Evolutionary conservation across 768 basidiomycete species (phyloP).

Genomic region (Sarcomyxa edulis): DNA sequence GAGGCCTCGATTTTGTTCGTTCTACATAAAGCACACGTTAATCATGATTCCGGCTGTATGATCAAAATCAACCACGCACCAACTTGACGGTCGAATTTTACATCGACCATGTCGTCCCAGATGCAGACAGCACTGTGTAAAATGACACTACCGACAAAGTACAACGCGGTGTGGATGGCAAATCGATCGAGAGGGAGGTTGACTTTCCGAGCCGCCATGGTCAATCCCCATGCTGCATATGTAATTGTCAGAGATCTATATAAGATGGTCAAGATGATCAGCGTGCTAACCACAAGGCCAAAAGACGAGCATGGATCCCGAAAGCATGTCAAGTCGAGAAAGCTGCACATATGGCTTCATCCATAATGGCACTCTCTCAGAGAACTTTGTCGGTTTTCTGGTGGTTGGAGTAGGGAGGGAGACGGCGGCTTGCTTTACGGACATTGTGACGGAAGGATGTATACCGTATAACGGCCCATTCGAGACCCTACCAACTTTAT

Average conservation of each 20-base stretch:
- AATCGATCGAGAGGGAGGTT: background rate
- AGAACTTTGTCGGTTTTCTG: too few relatives aligned
- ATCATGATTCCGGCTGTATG: background rate
- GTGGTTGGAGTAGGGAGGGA: too few relatives aligned
- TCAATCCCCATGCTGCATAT: background rate
- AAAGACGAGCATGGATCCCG: background rate
- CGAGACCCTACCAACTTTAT: too few relatives aligned
- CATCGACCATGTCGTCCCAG: conserved; percentile 15
- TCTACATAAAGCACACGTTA: background rate
- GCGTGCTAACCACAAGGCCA: background rate
- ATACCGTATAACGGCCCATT: too few relatives aligned
- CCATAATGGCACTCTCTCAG: too few relatives aligned
- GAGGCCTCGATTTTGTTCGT: conserved; percentile 2
- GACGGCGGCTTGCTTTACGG: too few relatives aligned
- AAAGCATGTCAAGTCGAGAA: background rate
- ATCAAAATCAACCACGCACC: conserved; percentile 4
- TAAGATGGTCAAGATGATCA: background rate
- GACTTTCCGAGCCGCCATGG: background rate
- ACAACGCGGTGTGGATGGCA: background rate
- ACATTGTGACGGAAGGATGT: too few relatives aligned
- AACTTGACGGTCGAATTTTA: conserved; percentile 13
- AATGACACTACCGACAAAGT: background rate
- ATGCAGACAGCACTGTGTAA: conserved; percentile 10
- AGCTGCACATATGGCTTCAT: background rate
- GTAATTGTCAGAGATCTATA: background rate